A percentile compares a stretch with the other conserved stretches of the same genome.
Conservation (phyloP, 2,329 filamentous ascomycete species). For the Neurospora sp. region DNA sequence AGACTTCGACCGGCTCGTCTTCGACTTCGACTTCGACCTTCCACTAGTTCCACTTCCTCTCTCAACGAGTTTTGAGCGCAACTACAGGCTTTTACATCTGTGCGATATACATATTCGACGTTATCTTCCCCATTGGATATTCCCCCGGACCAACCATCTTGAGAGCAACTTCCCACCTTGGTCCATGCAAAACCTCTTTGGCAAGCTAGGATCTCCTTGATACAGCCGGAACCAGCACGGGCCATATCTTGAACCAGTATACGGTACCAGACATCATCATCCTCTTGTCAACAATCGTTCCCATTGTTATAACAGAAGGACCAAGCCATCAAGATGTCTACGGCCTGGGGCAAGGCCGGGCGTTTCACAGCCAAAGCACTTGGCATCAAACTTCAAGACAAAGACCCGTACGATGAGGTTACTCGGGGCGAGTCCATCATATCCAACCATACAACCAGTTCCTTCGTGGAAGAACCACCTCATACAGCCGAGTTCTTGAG, state of each 20-base stretch:
- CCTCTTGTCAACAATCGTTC: neutral
- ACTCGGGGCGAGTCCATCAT: slow-evolving; percentile 72
- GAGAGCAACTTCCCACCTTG: neutral
- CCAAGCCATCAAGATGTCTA: slow-evolving; percentile 24
- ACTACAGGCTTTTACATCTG: neutral
- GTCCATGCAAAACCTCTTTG: neutral
- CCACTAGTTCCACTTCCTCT: neutral
- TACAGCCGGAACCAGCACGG: neutral
- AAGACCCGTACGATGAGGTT: slow-evolving; percentile 53
- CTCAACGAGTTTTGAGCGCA: neutral
- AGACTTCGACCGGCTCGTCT: neutral
- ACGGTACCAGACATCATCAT: neutral
- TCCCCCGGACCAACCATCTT: neutral
- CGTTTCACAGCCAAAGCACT: slow-evolving; percentile 68
- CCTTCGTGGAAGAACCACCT: slow-evolving; percentile 76
- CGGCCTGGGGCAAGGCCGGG: slow-evolving; percentile 43
- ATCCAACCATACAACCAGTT: slow-evolving; percentile 62
- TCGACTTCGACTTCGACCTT: neutral
- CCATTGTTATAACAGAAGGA: neutral
- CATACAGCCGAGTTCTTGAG: slow-evolving; percentile 63
- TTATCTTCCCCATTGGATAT: neutral
- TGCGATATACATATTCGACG: neutral
- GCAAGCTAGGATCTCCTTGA: neutral
- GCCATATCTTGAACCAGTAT: neutral
- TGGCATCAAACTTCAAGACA: slow-evolving; percentile 70